Percentiles rank a stretch among this genome's conserved stretches.
phyloP scores from a whole-genome alignment of 2,329 filamentous ascomycete genomes.

The Zarea fungicola region DNA sequence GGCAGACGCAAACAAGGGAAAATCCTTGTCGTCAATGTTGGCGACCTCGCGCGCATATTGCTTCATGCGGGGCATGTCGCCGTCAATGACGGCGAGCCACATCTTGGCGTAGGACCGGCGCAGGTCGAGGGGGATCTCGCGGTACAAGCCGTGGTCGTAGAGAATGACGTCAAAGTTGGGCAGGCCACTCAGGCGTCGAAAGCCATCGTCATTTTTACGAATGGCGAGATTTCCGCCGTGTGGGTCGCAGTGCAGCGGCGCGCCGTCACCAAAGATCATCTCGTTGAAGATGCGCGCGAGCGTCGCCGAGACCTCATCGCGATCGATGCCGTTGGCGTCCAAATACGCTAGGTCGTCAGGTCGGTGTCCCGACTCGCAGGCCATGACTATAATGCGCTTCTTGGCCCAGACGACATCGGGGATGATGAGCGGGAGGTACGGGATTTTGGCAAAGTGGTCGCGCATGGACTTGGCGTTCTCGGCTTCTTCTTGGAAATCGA shows the following conservation, averaged over 20 bases:
- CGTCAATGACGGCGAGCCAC: constrained; percentile 93
- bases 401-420: constrained; percentile 87
- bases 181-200: constrained; percentile 42
- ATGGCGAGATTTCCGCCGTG: constrained; percentile 96
- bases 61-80: constrained; percentile 80
- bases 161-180: constrained; percentile 92
- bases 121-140: constrained; percentile 75
- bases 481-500: constrained; percentile 84
- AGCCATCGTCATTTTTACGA: constrained; percentile 60
- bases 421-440: constrained; percentile 76
- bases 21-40: constrained; percentile 81
- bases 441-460: constrained; percentile 72
- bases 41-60: constrained; percentile 85
- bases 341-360: constrained; percentile 86
- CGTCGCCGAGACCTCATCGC: constrained; percentile 90
- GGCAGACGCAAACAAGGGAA: constrained; percentile 90
- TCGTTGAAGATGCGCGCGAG: constrained; percentile 95
- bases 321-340: constrained; percentile 79
- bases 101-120: constrained; percentile 90
- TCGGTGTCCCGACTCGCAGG: constrained; percentile 78
- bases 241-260: constrained; percentile 91
- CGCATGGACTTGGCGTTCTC: constrained; percentile 75
- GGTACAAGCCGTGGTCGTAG: constrained; percentile 95
- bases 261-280: constrained; percentile 92
- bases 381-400: constrained; percentile 90